Evolutionary conservation across 179 eudicot species (phyloP), one percentile per base, ranked within the genome.

Genomic region (Sideroxylon spinosum): DNA sequence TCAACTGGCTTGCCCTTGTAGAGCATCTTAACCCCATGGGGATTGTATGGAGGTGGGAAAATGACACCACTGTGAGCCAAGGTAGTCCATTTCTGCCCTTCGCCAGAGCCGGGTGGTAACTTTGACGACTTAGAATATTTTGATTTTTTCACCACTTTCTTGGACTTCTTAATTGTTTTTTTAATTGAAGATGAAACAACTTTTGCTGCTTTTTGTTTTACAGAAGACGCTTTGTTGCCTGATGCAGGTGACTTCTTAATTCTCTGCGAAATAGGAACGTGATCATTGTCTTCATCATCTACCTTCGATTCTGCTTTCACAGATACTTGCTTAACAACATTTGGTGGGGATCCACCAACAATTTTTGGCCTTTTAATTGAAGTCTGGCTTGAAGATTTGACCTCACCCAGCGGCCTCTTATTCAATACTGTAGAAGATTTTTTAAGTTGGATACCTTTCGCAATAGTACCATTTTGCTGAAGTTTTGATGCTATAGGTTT

Each of bases 1-100:
- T 84, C 84, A 72, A 96, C 95, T 7, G 92, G 97, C 82, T 86
- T 84, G 46, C 97, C 98, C 84, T 91, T 89, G 85, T 92, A 94
- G 72, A 90, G 89, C 88, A 96, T 92, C 82, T 92, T 94, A 68
- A 96, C 87, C 70, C 95, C 92, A 73, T 96, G 99, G 71, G 98
- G 98, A 73, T 84, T 84, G 90, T 96, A 96, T 23, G 95, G 89
- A 55, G 98, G 94, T 50, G 99, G 99, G 78, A 96, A 96, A 57
- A 96, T 96, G 75, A 96, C 99, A 64, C 98, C 99, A 83, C 77
- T 94, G 82, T 96, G 99, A 71, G 80, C 91, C 82, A 96, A 87
- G 67, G 94, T 96, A 55, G 88, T 89, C 99, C 99, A 96, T 76
- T 96, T 96, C 86, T 96, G 93, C 85, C 94, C 98, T 77, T 92